These are phyloP conservation scores for Pouteria glomerata DNA, from an alignment of 148 eudicot genomes.

Conservation along the genomic window DNA sequence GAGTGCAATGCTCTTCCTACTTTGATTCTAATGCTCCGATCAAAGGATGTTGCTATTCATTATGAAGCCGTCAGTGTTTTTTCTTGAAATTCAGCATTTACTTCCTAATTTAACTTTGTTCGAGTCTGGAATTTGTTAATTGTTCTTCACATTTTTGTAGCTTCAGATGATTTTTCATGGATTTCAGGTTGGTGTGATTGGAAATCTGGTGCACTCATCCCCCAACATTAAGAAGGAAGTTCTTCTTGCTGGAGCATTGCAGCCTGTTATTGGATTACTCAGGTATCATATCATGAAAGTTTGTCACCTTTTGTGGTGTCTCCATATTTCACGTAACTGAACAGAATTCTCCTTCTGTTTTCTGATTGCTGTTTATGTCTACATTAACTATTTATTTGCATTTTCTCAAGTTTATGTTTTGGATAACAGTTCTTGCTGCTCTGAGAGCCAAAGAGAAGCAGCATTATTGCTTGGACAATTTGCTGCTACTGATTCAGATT, in stretches of 20 bases:
- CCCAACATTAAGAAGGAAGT: constrained; percentile 91
- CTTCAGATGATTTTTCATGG: constrained; percentile 5
- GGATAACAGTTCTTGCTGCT: constrained; percentile 59
- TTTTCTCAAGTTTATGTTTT: constrained; percentile 8
- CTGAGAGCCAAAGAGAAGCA: constrained; percentile 83
- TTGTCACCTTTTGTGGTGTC: background rate
- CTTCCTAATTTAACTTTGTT: constrained; percentile 19
- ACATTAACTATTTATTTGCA: background rate
- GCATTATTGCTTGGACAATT: constrained; percentile 83
- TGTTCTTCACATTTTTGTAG: background rate
- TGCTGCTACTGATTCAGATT: constrained; percentile 81
- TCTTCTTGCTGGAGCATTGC: constrained; percentile 89
- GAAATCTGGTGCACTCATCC: constrained; percentile 96
- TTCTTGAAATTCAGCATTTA: background rate
- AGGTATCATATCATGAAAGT: constrained; percentile 32
- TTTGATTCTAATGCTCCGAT: constrained; percentile 75
- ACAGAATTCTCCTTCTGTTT: background rate
- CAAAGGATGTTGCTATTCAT: constrained; percentile 84
- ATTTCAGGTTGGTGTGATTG: constrained; percentile 92
- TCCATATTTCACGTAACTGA: background rate
- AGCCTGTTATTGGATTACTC: constrained; percentile 88
- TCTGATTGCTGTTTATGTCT: background rate
- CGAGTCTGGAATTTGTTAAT: background rate
- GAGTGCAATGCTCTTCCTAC: constrained; percentile 91
- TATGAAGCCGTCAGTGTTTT: constrained; percentile 75